phyloP scores from a whole-genome alignment of 202 grass and related monocot genomes.

The Alloteropsis angusta region DNA sequence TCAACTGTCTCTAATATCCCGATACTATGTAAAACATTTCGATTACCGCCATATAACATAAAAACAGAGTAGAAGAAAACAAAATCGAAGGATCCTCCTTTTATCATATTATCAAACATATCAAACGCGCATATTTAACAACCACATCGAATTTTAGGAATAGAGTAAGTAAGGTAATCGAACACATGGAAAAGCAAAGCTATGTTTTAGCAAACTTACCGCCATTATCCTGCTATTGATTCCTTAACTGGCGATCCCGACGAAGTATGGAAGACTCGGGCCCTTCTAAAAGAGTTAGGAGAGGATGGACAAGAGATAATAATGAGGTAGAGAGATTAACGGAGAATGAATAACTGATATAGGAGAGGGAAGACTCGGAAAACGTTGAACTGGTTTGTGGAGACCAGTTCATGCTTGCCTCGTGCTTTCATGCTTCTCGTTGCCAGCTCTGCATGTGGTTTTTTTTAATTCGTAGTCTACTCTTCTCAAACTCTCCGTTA shows the following conservation, averaged over 20 bases:
- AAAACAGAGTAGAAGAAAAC: background rate
- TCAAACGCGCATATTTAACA: background rate
- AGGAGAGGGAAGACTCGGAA: background rate
- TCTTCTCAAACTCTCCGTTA: background rate
- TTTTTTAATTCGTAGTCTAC: background rate
- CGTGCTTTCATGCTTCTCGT: background rate
- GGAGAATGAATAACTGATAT: background rate
- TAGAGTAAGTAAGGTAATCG: background rate
- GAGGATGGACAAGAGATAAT: background rate
- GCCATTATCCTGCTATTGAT: background rate
- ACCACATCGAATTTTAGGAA: background rate
- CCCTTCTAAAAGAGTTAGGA: background rate
- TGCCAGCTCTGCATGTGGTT: background rate
- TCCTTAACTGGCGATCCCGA: background rate
- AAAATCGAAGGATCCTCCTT: background rate
- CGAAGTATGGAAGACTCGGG: background rate
- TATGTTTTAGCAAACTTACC: background rate
- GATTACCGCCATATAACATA: background rate
- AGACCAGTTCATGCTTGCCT: constrained; percentile 21
- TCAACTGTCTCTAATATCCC: background rate
- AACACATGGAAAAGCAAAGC: background rate
- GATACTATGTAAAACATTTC: background rate
- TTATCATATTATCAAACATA: background rate
- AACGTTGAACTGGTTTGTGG: constrained; percentile 6
- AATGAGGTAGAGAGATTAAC: background rate